Evolutionary conservation across 1,139 yeast species (phyloP), one percentile per base, ranked within the genome.

Genomic region (Arxiozyma bovina): DNA sequence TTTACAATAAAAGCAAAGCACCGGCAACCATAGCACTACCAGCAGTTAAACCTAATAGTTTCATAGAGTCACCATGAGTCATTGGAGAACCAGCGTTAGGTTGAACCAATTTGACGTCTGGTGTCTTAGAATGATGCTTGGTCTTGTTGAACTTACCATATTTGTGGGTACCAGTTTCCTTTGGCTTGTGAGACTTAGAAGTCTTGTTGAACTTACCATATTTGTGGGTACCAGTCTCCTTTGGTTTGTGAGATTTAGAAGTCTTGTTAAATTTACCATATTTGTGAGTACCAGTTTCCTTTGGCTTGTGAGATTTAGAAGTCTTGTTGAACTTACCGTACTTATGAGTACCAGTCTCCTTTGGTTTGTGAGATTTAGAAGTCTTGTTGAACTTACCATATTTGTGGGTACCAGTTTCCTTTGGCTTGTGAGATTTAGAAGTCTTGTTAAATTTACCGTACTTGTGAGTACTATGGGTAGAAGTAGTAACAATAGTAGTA

Each of bases 391-490:
- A 78, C 66, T 72, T 74, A 53, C 82, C 82, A 60, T 70, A 70
- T 58, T 64, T 72, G 71, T 76, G 79, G 55, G 79, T 76, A 55
- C 69, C 71, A 43, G 78, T 64, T 25, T 70, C 58, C 45, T 72
- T 60, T 15, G 70, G 45, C n/a, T 45, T 42, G 6, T 54, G 30
- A 20, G 59, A 55, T 27, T 57, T 58, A 49, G 53, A 54, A n/a
- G 82, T 78, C 70, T 77, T 75, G 73, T 79, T 74, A 62, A 78
- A 79, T 66, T 72, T 74, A 55, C 83, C 83, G 60, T 71, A 71
- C 61, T 67, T 73, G 70, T 76, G 80, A 55, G 80, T 76, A 52
- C 68, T 70, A 54, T 74, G 69, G 55, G 71, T 66, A 54, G 73
- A 65, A 25, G 72, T 58, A 25, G 70, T 69, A 42, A 55, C 64